Base-by-base conservation (phyloP, 2,329 filamentous ascomycete genomes). In the Arthrinium phaeospermum region DNA sequence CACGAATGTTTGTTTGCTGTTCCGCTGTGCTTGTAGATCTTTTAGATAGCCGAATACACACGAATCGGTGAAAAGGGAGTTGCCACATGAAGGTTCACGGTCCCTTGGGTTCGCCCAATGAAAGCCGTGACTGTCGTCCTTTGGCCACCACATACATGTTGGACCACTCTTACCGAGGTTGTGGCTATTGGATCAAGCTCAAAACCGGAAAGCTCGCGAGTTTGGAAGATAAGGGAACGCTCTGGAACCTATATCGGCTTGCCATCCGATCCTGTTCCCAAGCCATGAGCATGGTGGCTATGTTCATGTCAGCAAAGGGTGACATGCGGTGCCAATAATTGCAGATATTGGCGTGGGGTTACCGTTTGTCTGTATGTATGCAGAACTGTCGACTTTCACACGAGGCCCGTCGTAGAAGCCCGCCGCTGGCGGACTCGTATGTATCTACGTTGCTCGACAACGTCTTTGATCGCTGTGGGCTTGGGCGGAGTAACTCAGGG, bases 401-500 rank as follows among this genome's bases (percentile, higher is more conserved):
- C 30, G 34, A n/a, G 37, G 37, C 37, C 37, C 10, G 10, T 41
- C 37, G 8, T 10, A 13, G 57, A 64, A 41, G 19, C 34, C 57
- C 34, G 22, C 14, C 30, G 30, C 30, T 27, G 53, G 53, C 34
- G 19, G 34, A 64, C 57, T 64, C 13, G 3, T 64, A 41, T 24
- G 57, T 41, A 37, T 64, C 57, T 64, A 64, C 57, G 34, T 41
- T 41, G 30, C 57, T 41, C 34, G 34, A 34, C 5, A 41, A 57
- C n/a, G 51, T 4, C 34, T 13, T 41, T 64, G 19, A 8, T 64
- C 34, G 57, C 57, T 64, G 57, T 64, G 57, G 57, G 57, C 57
- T 41, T 64, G 57, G 57, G 57, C 57, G 57, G 57, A 64, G 57
- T 22, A 64, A n/a, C 22, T 64, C 34, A 41, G 57, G 57, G 57